phyloP scores from a whole-genome alignment of 108 stramenopile species.

The Craspedostauros australis region DNA sequence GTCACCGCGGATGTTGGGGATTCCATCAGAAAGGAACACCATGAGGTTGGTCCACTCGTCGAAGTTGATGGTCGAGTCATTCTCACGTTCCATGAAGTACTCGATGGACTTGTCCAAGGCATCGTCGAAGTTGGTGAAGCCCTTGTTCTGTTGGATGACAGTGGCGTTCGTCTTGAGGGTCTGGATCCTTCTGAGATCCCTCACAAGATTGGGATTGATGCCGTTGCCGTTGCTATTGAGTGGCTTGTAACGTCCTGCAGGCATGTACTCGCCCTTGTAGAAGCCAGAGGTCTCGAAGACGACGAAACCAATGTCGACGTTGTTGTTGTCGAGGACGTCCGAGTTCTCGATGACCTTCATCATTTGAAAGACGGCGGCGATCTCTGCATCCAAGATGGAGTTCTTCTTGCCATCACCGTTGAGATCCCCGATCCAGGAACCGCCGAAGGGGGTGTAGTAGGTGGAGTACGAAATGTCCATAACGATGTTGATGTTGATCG shows the following conservation, averaged over 20 bases:
- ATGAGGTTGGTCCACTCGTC: slow-evolving; percentile 14
- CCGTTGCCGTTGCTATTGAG: background rate
- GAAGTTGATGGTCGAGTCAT: background rate
- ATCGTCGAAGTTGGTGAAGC: slow-evolving; percentile 34
- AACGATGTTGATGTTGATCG: slow-evolving; percentile 18
- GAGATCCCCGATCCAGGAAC: slow-evolving; percentile 12
- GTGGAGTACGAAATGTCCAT: slow-evolving; percentile 27
- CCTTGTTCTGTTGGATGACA: slow-evolving; percentile 5
- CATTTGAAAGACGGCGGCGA: slow-evolving; percentile 8
- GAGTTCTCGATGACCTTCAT: slow-evolving; percentile 9
- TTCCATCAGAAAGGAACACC: slow-evolving; percentile 33
- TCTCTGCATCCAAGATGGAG: slow-evolving; percentile 31
- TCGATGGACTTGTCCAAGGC: slow-evolving; percentile 19
- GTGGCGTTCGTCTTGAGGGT: background rate
- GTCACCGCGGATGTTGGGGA: slow-evolving; percentile 27
- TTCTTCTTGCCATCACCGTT: slow-evolving; percentile 16
- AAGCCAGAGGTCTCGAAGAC: slow-evolving; percentile 14
- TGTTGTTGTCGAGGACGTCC: slow-evolving; percentile 9
- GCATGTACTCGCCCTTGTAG: background rate
- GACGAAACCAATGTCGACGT: slow-evolving; percentile 22
- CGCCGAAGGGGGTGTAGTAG: background rate
- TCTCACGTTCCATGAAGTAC: slow-evolving; percentile 27
- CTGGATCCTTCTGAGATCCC: background rate
- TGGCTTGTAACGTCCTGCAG: no score
- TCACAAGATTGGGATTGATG: slow-evolving; percentile 2